Base-by-base conservation (phyloP, 2,329 filamentous ascomycete genomes). In the Ramularia collo-cygni region DNA sequence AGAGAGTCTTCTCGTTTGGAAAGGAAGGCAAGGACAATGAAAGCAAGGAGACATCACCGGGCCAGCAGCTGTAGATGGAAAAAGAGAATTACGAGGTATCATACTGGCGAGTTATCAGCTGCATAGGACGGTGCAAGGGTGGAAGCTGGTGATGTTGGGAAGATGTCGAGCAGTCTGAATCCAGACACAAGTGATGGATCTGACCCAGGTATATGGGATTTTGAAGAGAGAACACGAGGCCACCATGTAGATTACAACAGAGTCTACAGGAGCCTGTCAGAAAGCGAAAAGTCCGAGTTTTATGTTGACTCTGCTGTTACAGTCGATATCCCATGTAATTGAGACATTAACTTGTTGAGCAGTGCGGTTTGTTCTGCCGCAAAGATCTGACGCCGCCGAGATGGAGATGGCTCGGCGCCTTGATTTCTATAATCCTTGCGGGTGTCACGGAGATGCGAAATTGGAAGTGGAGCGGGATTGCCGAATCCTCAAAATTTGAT, bases 281-380 rank as follows among this genome's bases (percentile, higher is more conserved):
- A 28, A 6, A 17, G 13, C 14, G 6, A 19, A 27, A 39, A 16
- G 16, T 28, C 10, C 6, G 21, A 10, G 10, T 24, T 24, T n/a
- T n/a, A n/a, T 55, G 52, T 56, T n/a, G 31, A 52, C 50, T n/a
- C 35, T 45, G 48, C 37, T 56, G 55, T 60, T 60, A 59, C 58
- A 53, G 54, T 60, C 57, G 44, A 42, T 40, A 42, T 34, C 39
- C 42, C 54, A 60, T 42, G 24, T 41, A 37, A 17, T 31, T 36
- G 45, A 48, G 40, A 44, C 43, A 40, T 41, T 49, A 47, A 59
- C 57, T 52, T 54, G 58, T 61, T 61, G 58, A 49, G 48, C 44
- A 41, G 43, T 44, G 40, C 35, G 33, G 30, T 42, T 39, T 15
- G 38, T 50, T 60, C 48, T 60, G 31, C 52, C 55, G 57, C 58